Percentiles rank a stretch among this genome's conserved stretches.
Evolutionary conservation across 345 rosid genomes (phyloP).

Genomic region (Eucalyptus regnans): DNA sequence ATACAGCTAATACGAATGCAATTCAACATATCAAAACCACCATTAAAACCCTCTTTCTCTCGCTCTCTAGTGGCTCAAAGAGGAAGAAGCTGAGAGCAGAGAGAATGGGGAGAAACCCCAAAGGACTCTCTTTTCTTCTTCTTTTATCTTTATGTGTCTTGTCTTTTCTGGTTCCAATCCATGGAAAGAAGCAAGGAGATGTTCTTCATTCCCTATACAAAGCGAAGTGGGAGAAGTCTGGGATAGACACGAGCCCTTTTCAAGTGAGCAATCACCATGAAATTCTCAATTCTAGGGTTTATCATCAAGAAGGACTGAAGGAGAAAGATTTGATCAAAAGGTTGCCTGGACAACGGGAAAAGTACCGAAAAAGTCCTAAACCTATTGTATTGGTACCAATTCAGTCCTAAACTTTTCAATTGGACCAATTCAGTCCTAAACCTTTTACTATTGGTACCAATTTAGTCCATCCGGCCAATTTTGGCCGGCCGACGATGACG

Average conservation of each 20-base stretch:
- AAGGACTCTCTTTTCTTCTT: neutral
- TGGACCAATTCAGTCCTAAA: no score
- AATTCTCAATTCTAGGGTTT: neutral
- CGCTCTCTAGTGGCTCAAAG: no score
- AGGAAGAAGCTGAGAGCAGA: neutral
- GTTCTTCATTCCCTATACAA: slow-evolving; percentile 11
- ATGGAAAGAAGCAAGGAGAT: slow-evolving; percentile 1
- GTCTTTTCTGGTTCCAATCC: neutral
- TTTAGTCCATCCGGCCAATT: no score
- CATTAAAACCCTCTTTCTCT: neutral
- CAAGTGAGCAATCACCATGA: neutral
- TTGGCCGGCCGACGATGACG: no score
- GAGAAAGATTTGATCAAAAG: slow-evolving; percentile 9
- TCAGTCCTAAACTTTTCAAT: no score
- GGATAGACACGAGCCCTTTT: slow-evolving; percentile 4
- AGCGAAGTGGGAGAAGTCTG: slow-evolving; percentile 6
- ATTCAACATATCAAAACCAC: neutral
- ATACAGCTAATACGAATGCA: neutral
- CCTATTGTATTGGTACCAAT: no score
- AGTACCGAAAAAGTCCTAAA: no score
- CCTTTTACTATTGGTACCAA: no score
- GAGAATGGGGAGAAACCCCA: neutral
- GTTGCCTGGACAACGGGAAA: slow-evolving; percentile 68
- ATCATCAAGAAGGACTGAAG: slow-evolving; percentile 14
- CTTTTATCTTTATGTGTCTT: neutral